Evolutionary conservation across 495 filamentous ascomycete genomes (phyloP).

Genomic region (Trichoderma erinaceum): DNA sequence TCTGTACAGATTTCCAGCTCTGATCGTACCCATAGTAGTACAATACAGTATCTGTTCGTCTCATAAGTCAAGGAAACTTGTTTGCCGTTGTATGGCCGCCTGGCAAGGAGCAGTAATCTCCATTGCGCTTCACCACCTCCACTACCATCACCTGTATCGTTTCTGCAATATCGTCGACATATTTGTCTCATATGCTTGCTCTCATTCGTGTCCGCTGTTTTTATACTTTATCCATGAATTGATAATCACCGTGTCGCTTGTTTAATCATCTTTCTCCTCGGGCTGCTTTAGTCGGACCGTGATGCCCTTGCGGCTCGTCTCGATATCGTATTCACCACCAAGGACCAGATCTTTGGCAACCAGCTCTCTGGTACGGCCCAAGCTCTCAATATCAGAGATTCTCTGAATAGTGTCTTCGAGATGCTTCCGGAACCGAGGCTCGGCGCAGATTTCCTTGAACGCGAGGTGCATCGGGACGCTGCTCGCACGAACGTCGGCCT

Average conservation of each 20-base stretch:
- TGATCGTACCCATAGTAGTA: neutral
- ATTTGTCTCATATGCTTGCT: neutral
- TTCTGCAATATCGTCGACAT: neutral
- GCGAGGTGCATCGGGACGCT: constrained; percentile 94
- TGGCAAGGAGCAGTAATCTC: neutral
- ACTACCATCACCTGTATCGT: neutral
- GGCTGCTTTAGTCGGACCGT: constrained; percentile 12
- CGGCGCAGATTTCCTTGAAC: constrained; percentile 70
- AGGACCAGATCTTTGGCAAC: constrained; percentile 75
- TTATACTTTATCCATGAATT: neutral
- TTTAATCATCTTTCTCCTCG: constrained; percentile 8
- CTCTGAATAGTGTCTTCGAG: constrained; percentile 76
- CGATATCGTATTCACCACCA: constrained; percentile 72
- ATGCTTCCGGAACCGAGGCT: constrained; percentile 70
- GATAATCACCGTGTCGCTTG: neutral
- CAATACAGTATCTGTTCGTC: neutral
- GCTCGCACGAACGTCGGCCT: constrained; percentile 84
- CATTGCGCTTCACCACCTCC: neutral
- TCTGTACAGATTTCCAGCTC: neutral
- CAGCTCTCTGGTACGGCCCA: constrained; percentile 85
- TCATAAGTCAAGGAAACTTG: neutral
- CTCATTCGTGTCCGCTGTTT: neutral
- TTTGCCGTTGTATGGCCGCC: neutral
- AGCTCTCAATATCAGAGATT: constrained; percentile 83
- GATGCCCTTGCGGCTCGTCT: constrained; percentile 24